phyloP scores from a whole-genome alignment of 331 rosid species.

The Malus hybrid region DNA sequence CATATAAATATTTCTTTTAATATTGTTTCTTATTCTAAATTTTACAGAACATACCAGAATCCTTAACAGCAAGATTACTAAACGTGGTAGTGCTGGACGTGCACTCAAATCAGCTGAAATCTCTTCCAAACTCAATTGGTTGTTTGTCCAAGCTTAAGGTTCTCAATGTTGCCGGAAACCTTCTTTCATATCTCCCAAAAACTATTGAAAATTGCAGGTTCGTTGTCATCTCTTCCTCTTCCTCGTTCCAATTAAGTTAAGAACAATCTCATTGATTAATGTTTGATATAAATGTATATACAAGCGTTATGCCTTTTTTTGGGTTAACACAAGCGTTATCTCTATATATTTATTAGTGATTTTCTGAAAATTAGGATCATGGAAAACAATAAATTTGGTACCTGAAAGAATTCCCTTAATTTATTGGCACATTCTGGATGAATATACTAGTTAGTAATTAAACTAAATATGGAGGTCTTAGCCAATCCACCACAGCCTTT shows the following conservation, averaged over 20 bases:
- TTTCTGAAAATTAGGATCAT: neutral
- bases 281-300: neutral
- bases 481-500: too few relatives aligned
- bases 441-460: neutral
- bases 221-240: neutral
- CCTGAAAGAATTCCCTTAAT: neutral
- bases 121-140: slow-evolving; percentile 85
- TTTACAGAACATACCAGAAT: slow-evolving; percentile 72
- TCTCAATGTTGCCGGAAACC: slow-evolving; percentile 77
- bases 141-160: slow-evolving; percentile 81
- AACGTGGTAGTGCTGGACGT: slow-evolving; percentile 65
- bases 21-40: neutral
- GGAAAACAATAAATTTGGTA: neutral
- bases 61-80: slow-evolving; percentile 64
- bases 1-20: neutral
- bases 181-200: slow-evolving; percentile 58
- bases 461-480: neutral
- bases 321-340: neutral
- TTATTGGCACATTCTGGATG: neutral
- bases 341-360: neutral
- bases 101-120: slow-evolving; percentile 75
- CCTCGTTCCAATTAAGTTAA: neutral
- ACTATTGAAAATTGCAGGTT: slow-evolving; percentile 86
- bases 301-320: neutral
- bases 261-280: neutral